These are phyloP conservation scores for Russula foetens DNA, from an alignment of 768 basidiomycete genomes.

Conservation along the genomic window DNA sequence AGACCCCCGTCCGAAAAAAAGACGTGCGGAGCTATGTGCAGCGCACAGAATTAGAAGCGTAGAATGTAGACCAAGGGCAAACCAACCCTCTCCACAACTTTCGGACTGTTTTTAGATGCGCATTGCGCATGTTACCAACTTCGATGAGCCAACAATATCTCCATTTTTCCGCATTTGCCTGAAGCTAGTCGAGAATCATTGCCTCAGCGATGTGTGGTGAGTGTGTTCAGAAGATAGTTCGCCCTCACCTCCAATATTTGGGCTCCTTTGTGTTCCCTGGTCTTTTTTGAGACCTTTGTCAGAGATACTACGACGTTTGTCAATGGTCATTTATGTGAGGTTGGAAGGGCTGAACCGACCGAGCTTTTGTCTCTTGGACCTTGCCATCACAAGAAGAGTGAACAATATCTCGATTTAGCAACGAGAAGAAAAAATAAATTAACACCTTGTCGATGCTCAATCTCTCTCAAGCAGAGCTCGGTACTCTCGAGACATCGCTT, in stretches of 20 bases:
- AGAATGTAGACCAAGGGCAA: background rate
- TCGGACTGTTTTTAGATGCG: constrained; percentile 89
- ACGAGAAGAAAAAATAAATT: constrained; percentile 1
- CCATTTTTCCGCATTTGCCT: constrained; percentile 82
- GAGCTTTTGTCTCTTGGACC: constrained; percentile 82
- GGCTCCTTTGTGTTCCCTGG: constrained; percentile 79
- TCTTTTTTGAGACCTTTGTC: constrained; percentile 92
- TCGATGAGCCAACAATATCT: constrained; percentile 93
- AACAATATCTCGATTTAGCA: constrained; percentile 20
- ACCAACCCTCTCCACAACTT: constrained; percentile 88
- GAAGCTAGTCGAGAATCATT: constrained; percentile 44
- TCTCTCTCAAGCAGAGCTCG: constrained; percentile 47
- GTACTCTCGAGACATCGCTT: constrained; percentile 61
- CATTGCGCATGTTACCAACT: constrained; percentile 92
- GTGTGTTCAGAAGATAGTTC: background rate
- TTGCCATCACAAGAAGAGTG: constrained; percentile 51
- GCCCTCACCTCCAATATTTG: constrained; percentile 66
- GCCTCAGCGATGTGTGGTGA: background rate
- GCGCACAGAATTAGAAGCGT: constrained; percentile 11
- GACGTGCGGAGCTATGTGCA: constrained; percentile 61
- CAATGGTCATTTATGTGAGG: constrained; percentile 9
- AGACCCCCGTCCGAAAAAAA: constrained; percentile 79
- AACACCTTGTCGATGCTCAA: constrained; percentile 8
- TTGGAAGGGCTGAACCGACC: constrained; percentile 42
- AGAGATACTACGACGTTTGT: constrained; percentile 57